These are phyloP conservation scores for Sisymbrium irio DNA, from an alignment of 345 rosid genomes.

Conservation along the genomic window DNA sequence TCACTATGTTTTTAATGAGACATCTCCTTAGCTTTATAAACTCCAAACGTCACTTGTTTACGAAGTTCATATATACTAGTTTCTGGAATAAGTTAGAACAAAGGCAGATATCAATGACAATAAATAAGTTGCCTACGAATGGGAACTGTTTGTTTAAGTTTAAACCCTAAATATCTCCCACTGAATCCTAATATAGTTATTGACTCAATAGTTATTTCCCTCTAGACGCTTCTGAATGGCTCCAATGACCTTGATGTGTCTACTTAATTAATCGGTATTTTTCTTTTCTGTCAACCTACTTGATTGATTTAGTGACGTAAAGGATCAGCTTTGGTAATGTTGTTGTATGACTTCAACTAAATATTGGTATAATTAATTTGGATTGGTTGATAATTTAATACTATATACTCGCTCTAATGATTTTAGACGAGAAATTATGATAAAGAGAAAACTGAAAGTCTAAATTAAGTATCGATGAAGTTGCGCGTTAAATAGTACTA, in stretches of 20 bases:
- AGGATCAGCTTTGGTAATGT: slow-evolving; percentile 3
- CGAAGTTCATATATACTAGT: neutral
- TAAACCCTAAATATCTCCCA: neutral
- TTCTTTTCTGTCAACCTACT: neutral
- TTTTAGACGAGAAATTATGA: neutral
- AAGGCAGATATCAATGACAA: neutral
- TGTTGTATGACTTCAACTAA: slow-evolving; percentile 1
- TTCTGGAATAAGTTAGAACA: neutral
- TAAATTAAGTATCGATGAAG: neutral
- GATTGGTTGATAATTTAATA: slow-evolving; percentile 1
- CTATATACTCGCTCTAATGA: neutral
- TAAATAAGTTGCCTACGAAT: neutral
- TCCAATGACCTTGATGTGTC: slow-evolving; percentile 13
- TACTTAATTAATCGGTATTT: neutral
- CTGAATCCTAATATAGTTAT: neutral
- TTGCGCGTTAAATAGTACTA: neutral
- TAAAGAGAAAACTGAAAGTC: neutral
- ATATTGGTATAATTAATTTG: neutral
- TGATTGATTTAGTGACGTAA: slow-evolving; percentile 19
- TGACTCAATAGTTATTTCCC: neutral
- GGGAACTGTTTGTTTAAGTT: neutral
- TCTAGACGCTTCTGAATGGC: slow-evolving; percentile 12
- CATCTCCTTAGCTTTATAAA: slow-evolving; percentile 1
- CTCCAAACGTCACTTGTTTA: neutral
- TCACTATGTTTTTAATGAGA: slow-evolving; percentile 20